These are phyloP conservation scores for Raphanus sativus DNA, from an alignment of 345 rosid genomes.

Conservation along the genomic window DNA sequence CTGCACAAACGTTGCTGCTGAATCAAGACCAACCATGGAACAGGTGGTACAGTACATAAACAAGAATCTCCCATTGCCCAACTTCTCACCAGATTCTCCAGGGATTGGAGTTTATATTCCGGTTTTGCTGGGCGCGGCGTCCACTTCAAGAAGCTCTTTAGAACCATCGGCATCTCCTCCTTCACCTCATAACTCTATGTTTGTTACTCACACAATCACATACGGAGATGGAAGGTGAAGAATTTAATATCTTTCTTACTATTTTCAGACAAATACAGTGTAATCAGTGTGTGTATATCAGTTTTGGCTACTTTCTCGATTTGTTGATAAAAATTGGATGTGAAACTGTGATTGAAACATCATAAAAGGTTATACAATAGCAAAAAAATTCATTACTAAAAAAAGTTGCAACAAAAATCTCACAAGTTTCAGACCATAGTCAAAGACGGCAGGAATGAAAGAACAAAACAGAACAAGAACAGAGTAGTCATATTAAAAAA, in stretches of 20 bases:
- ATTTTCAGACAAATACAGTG: background rate
- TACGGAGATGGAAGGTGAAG: slow-evolving; percentile 25
- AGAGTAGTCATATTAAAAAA: slow-evolving; percentile 7
- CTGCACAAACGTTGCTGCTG: slow-evolving; percentile 36
- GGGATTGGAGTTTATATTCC: slow-evolving; percentile 25
- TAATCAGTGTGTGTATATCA: background rate
- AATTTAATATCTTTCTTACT: background rate
- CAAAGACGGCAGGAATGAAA: slow-evolving; percentile 4
- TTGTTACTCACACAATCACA: slow-evolving; percentile 28
- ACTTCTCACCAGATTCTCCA: slow-evolving; percentile 23
- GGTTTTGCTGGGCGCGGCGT: slow-evolving; percentile 3
- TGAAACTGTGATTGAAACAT: slow-evolving; percentile 8
- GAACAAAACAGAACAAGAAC: slow-evolving; percentile 16
- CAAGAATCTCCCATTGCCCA: slow-evolving; percentile 24
- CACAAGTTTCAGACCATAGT: slow-evolving; percentile 17
- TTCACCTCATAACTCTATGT: slow-evolving; percentile 15
- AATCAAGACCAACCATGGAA: slow-evolving; percentile 44
- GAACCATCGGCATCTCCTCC: slow-evolving; percentile 15
- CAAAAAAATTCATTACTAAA: slow-evolving; percentile 1
- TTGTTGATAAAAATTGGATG: background rate
- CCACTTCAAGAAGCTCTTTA: slow-evolving; percentile 19
- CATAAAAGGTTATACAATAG: background rate
- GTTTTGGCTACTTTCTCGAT: background rate
- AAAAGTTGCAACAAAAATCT: background rate
- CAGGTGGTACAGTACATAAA: slow-evolving; percentile 41